Base-by-base conservation (phyloP, 441 rosid species). In the Gossypium schwendimanii region DNA sequence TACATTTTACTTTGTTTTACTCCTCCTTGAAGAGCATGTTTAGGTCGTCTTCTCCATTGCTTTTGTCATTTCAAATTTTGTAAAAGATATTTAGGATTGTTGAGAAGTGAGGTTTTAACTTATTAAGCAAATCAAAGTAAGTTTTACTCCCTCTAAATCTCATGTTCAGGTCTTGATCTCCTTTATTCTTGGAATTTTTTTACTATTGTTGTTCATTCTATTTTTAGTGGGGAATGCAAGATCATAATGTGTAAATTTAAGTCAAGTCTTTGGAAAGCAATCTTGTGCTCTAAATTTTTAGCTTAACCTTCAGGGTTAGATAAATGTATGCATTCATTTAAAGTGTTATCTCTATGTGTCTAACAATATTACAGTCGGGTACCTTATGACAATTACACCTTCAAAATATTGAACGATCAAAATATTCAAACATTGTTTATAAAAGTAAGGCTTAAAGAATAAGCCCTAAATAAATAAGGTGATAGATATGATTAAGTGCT, bases 271-370 rank as follows among this genome's bases (percentile, higher is more conserved):
- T 0, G 2, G 45, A 39, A 8, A 50, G 1, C 21, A 9, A 3
- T 61, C 61, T 4, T 54, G 0, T 33, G 12, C 49, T 31, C 2
- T 55, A 14, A 33, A 14, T n/a, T 63, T 52, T 63, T 23, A 21
- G 31, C 61, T 18, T 72, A n/a, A 17, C 4, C 53, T 41, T 18
- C n/a, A 5, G 31, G 15, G 0, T 20, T 63, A 39, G 9, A 15
- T 28, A 20, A 63, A 63, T 72, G 59, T 47, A 39, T 64, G 62
- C 72, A 69, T 20, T 11, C 59, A 54, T 20, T 54, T n/a, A 53
- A 26, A 17, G 10, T 7, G 95, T 83, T 80, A 87, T 52, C 91
- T 87, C 2, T 14, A 18, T 45, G 6, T 1, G 33, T 72, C 63
- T 14, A 6, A 33, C 73, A 66, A 23, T 10, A 10, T 58, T 63